phyloP scores from a whole-genome alignment of 2,329 filamentous ascomycete species.

The Atkinsonella hypoxylon region DNA sequence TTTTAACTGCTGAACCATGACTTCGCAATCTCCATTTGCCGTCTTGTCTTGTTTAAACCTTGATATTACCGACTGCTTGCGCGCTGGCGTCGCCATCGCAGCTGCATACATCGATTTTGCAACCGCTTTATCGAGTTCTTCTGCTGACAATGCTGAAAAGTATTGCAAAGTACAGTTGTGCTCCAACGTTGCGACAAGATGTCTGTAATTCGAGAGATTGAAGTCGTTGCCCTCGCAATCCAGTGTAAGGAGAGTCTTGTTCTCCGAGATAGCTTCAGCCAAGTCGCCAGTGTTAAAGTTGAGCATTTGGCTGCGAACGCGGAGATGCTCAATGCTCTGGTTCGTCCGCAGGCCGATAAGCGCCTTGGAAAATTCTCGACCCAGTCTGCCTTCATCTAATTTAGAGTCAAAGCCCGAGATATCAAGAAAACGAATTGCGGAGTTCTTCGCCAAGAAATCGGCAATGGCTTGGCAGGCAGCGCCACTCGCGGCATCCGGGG shows the following conservation, averaged over 20 bases:
- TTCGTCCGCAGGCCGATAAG: conserved; percentile 35
- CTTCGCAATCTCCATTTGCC: conserved; percentile 16
- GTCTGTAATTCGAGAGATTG: conserved; percentile 37
- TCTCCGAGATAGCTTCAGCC: conserved; percentile 35
- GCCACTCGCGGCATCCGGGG: conserved; percentile 31
- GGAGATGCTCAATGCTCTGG: conserved; percentile 34
- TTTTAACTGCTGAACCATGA: conserved; percentile 24
- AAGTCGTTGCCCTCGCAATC: conserved; percentile 45
- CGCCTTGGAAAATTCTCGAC: conserved; percentile 38
- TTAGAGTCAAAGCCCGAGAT: conserved; percentile 45
- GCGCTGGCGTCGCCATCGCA: conserved; percentile 14
- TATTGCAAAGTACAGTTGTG: conserved; percentile 30
- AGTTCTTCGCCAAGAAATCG: conserved; percentile 38
- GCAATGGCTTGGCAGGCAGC: conserved; percentile 37
- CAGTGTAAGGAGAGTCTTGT: conserved; percentile 36
- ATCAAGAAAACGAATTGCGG: conserved; percentile 39
- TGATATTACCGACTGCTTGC: conserved; percentile 23
- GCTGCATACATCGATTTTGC: conserved; percentile 22
- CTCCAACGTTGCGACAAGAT: conserved; percentile 32
- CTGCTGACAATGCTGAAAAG: conserved; percentile 29
- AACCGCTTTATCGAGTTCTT: conserved; percentile 23
- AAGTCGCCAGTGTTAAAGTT: conserved; percentile 41
- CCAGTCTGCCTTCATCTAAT: conserved; percentile 44
- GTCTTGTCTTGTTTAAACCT: conserved; percentile 21
- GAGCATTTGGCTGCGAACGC: conserved; percentile 44